Percentiles rank a stretch among this genome's conserved stretches.
Conservation (phyloP, 345 rosid species). For the Lepidium aucheri region DNA sequence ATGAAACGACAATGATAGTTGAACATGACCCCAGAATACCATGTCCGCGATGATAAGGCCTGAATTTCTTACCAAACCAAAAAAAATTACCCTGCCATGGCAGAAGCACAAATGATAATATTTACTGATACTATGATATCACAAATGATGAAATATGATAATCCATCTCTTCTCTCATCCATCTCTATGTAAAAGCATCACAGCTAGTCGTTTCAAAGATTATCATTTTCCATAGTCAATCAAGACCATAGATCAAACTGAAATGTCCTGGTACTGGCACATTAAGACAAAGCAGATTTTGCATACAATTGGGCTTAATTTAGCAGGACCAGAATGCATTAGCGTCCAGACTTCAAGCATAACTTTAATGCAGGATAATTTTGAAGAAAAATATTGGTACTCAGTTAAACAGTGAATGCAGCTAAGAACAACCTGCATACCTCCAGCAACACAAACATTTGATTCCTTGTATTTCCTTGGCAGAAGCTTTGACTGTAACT, state of each 20-base stretch:
- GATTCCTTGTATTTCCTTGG: conserved; percentile 59
- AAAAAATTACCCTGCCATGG: conserved; percentile 1
- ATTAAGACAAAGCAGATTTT: conserved; percentile 10
- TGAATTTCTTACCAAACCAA: conserved; percentile 12
- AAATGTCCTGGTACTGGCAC: neutral
- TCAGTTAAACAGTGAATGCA: conserved; percentile 7
- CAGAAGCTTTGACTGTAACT: conserved; percentile 70
- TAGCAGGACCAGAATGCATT: conserved; percentile 1
- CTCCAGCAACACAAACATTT: conserved; percentile 94
- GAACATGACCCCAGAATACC: conserved; percentile 10
- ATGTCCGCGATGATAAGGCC: neutral
- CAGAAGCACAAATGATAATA: conserved; percentile 3
- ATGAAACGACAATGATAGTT: neutral
- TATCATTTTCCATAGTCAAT: neutral
- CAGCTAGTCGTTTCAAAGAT: neutral
- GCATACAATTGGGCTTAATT: neutral
- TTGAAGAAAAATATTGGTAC: neutral
- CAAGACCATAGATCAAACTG: neutral
- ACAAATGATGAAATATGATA: conserved; percentile 3
- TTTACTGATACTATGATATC: conserved; percentile 9
- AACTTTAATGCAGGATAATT: neutral
- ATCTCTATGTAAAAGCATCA: conserved; percentile 1
- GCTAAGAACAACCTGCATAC: conserved; percentile 51
- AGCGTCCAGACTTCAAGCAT: conserved; percentile 9
- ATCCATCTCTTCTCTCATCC: neutral